Conservation (phyloP, 208 protist species). For the Crithidia sp. region DNA sequence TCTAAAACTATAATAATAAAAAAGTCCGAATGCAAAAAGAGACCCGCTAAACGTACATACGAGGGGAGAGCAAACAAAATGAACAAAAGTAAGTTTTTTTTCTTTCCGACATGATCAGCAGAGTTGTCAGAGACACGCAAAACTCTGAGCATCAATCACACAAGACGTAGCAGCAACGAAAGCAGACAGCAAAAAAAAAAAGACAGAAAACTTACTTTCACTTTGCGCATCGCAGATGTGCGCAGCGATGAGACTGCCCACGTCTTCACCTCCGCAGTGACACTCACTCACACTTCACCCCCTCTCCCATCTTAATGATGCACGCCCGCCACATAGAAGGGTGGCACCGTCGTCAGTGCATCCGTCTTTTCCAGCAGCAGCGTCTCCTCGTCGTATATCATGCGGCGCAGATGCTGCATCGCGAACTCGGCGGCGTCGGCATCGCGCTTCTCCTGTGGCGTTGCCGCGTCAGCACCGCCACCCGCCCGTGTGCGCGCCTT, state of each 20-base stretch:
- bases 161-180: too few species aligned
- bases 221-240: too few species aligned
- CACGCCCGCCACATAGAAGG: conserved; percentile 23
- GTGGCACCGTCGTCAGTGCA: conserved; percentile 6
- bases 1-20: too few species aligned
- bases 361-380: conserved; percentile 13
- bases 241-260: not conserved
- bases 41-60: too few species aligned
- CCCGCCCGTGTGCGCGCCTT: not conserved
- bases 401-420: conserved; percentile 20
- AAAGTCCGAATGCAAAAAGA: too few species aligned
- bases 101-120: too few species aligned
- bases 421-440: not conserved
- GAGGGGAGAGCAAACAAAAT: too few species aligned
- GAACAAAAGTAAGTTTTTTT: too few species aligned
- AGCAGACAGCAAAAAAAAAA: not conserved
- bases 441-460: conserved; percentile 5
- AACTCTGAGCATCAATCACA: too few species aligned
- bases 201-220: not conserved
- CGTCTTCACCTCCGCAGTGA: not conserved
- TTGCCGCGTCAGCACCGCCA: not conserved
- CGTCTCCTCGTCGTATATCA: conserved; percentile 26
- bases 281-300: not conserved
- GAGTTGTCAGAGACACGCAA: too few species aligned
- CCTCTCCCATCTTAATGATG: not conserved